Percentiles rank a stretch among this genome's conserved stretches.
Conservation (phyloP, 2,329 filamentous ascomycete species). For the Phaeosphaeria sp. region DNA sequence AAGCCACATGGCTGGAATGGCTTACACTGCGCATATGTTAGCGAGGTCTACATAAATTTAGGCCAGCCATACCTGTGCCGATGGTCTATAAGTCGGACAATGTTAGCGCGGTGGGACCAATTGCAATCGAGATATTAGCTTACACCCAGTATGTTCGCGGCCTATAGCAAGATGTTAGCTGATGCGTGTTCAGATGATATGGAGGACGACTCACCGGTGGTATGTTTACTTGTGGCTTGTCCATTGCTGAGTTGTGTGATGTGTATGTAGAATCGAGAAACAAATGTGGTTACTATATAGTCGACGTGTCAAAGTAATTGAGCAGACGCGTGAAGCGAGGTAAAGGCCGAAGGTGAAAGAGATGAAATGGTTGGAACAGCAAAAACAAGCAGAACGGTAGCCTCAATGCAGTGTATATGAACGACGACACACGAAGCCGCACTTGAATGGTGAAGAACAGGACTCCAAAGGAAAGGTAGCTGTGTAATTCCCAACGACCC, state of each 20-base stretch:
- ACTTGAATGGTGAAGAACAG: conserved; percentile 3
- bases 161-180: conserved; percentile 39
- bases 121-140: conserved; percentile 13
- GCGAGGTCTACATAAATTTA: conserved; percentile 1
- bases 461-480: conserved; percentile 12
- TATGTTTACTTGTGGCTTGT: conserved; percentile 43
- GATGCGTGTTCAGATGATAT: background rate
- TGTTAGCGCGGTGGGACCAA: conserved; percentile 20
- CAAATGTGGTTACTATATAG: background rate
- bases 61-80: conserved; percentile 42
- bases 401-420: conserved; percentile 8
- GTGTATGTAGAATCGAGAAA: background rate
- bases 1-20: background rate
- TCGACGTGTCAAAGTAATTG: background rate
- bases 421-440: conserved; percentile 6
- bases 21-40: conserved; percentile 34
- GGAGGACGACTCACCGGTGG: conserved; percentile 35
- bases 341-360: background rate
- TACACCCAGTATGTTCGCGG: conserved; percentile 50
- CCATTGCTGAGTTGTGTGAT: conserved; percentile 20
- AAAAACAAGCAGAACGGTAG: background rate
- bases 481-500: conserved; percentile 16
- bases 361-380: background rate
- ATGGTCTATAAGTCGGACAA: conserved; percentile 37
- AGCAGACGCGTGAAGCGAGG: background rate